phyloP scores from a whole-genome alignment of 495 filamentous ascomycete genomes.

The Apiosordaria backusii region DNA sequence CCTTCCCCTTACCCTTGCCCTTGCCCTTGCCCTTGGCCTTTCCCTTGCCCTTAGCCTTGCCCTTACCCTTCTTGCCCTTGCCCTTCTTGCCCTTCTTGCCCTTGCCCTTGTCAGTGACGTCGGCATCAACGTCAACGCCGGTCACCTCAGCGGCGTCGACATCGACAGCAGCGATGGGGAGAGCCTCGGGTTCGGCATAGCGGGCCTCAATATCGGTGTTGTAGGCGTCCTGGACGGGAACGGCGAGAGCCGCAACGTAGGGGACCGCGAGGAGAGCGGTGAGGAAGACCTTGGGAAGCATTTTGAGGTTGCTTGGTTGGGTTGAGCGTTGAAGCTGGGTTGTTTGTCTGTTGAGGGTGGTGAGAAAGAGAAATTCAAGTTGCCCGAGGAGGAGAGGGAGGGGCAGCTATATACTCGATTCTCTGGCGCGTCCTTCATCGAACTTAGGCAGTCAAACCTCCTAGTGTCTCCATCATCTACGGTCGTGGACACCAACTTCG shows the following conservation, averaged over 20 bases:
- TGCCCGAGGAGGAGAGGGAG: background rate
- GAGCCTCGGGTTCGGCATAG: conserved; percentile 8
- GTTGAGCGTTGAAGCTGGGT: conserved; percentile 6
- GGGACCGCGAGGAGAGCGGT: conserved; percentile 19
- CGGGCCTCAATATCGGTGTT: conserved; percentile 9
- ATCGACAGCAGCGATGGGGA: conserved; percentile 1
- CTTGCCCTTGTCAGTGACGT: conserved; percentile 4
- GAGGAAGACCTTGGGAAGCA: conserved; percentile 24
- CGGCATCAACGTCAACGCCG: conserved; percentile 9
- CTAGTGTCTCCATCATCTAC: background rate
- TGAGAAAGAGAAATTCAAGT: background rate
- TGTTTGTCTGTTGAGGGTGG: background rate
- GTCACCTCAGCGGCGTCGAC: background rate
- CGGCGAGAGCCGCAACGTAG: conserved; percentile 19
- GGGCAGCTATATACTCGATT: background rate
- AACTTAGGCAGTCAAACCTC: too few relatives aligned
- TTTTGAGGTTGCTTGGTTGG: conserved; percentile 5
- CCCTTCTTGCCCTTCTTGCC: conserved; percentile 14
- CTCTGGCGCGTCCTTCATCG: background rate
- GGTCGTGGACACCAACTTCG: background rate
- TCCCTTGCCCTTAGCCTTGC: conserved; percentile 10
- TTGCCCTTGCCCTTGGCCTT: conserved; percentile 14
- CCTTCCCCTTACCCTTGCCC: conserved; percentile 11
- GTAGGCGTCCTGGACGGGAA: conserved; percentile 11
- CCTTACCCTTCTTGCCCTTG: conserved; percentile 15